Percentiles rank a stretch among this genome's conserved stretches.
phyloP scores from a whole-genome alignment of 2,329 filamentous ascomycete species.

The Drechslera avenae region DNA sequence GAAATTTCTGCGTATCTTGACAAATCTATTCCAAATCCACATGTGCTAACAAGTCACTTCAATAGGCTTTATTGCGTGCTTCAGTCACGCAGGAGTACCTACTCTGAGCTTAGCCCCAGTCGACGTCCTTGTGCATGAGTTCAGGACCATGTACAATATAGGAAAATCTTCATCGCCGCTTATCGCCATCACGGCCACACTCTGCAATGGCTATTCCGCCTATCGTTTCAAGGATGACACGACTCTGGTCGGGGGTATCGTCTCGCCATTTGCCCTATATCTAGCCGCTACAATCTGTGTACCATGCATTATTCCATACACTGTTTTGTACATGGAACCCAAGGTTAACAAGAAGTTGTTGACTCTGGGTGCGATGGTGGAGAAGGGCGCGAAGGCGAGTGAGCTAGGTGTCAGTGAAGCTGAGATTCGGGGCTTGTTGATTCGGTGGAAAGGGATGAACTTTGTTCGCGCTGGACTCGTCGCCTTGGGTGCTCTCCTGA shows the following conservation, averaged over 20 bases:
- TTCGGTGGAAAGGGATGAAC: conserved; percentile 7
- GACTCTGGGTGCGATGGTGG: background rate
- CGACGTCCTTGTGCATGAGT: conserved; percentile 6
- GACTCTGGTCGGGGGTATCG: background rate
- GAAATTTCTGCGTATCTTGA: background rate
- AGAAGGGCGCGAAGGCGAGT: conserved; percentile 4
- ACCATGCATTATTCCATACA: conserved; percentile 4
- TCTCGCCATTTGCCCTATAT: conserved; percentile 3
- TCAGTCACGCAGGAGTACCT: conserved; percentile 9
- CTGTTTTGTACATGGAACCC: conserved; percentile 7
- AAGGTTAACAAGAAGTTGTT: conserved; percentile 3
- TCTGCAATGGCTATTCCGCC: conserved; percentile 6
- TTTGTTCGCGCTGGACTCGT: conserved; percentile 4
- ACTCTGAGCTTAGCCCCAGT: conserved; percentile 7
- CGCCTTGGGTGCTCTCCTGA: background rate
- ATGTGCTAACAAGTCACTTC: background rate
- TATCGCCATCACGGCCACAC: conserved; percentile 3
- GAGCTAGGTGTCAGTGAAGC: background rate
- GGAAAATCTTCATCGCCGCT: conserved; percentile 7
- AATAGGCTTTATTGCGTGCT: conserved; percentile 6
- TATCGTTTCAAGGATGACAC: background rate
- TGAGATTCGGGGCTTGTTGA: conserved; percentile 2
- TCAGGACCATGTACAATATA: conserved; percentile 10
- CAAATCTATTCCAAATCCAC: background rate
- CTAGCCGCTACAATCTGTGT: background rate